These are phyloP conservation scores for Fusarium ambrosium DNA, from an alignment of 2,329 filamentous ascomycete genomes.

Conservation along the genomic window DNA sequence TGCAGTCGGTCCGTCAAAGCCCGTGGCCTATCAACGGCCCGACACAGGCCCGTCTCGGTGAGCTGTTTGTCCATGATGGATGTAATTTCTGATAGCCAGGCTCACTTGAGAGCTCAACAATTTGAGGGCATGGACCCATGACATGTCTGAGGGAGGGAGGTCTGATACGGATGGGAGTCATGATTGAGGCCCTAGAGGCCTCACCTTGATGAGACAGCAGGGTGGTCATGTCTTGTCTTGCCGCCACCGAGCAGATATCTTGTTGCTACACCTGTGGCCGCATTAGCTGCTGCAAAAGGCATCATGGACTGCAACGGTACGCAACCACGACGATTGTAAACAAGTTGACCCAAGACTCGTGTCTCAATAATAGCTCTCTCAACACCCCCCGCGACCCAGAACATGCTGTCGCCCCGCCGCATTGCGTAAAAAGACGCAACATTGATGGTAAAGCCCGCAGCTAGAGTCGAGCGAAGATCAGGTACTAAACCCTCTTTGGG, in stretches of 20 bases:
- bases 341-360: not conserved
- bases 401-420: slow-evolving; percentile 33
- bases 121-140: slow-evolving; percentile 4
- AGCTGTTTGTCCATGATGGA: slow-evolving; percentile 26
- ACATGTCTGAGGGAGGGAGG: slow-evolving; percentile 8
- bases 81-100: slow-evolving; percentile 19
- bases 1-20: slow-evolving; percentile 44
- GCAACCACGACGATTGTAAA: not conserved
- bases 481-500: slow-evolving; percentile 31
- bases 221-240: slow-evolving; percentile 7
- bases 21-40: slow-evolving; percentile 43
- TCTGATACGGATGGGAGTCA: not conserved
- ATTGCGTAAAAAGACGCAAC: slow-evolving; percentile 52
- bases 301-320: not conserved
- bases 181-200: slow-evolving; percentile 6
- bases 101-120: slow-evolving; percentile 31
- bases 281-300: not conserved
- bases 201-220: slow-evolving; percentile 25
- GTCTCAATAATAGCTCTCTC: slow-evolving; percentile 5
- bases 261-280: slow-evolving; percentile 2
- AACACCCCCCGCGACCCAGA: slow-evolving; percentile 30
- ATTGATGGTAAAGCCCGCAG: slow-evolving; percentile 40
- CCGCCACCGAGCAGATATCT: not conserved
- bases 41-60: slow-evolving; percentile 35
- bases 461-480: slow-evolving; percentile 39